These are phyloP conservation scores for Euryodendron excelsum DNA, from an alignment of 148 eudicot species.

Conservation along the genomic window DNA sequence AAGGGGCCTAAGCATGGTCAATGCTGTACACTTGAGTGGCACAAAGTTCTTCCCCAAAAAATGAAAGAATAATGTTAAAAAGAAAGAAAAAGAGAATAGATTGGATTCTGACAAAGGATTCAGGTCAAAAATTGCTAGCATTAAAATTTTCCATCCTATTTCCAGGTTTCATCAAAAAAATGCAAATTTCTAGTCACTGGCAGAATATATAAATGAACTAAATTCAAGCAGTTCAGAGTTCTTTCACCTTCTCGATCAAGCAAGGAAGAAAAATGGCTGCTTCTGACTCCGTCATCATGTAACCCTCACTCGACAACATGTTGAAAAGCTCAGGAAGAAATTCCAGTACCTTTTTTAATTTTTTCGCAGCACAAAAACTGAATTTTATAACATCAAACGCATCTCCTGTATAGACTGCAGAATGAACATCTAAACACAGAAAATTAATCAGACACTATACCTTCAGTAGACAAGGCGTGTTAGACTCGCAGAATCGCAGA, in stretches of 20 bases:
- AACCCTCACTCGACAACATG: slow-evolving; percentile 72
- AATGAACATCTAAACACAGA: neutral
- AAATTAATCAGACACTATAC: slow-evolving; percentile 27
- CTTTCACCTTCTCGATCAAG: slow-evolving; percentile 79
- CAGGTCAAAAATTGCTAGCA: neutral
- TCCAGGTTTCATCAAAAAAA: neutral
- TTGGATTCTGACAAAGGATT: neutral
- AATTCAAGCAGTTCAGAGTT: neutral
- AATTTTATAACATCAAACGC: neutral
- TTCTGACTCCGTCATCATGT: slow-evolving; percentile 85
- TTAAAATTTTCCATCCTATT: neutral
- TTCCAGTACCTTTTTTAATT: slow-evolving; percentile 64
- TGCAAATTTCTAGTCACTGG: too few species aligned
- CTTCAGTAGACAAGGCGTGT: slow-evolving; percentile 91
- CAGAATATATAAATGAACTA: neutral
- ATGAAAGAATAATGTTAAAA: too few species aligned
- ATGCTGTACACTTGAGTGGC: too few species aligned
- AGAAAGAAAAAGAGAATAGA: too few species aligned
- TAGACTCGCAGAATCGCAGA: slow-evolving; percentile 89
- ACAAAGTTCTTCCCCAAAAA: too few species aligned
- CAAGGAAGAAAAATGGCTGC: slow-evolving; percentile 89
- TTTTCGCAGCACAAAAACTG: neutral
- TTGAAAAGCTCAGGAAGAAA: slow-evolving; percentile 91
- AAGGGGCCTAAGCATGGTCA: too few species aligned
- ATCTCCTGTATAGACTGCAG: neutral